These are phyloP conservation scores for Alternaria longipes DNA, from an alignment of 2,329 filamentous ascomycete genomes.

Conservation along the genomic window DNA sequence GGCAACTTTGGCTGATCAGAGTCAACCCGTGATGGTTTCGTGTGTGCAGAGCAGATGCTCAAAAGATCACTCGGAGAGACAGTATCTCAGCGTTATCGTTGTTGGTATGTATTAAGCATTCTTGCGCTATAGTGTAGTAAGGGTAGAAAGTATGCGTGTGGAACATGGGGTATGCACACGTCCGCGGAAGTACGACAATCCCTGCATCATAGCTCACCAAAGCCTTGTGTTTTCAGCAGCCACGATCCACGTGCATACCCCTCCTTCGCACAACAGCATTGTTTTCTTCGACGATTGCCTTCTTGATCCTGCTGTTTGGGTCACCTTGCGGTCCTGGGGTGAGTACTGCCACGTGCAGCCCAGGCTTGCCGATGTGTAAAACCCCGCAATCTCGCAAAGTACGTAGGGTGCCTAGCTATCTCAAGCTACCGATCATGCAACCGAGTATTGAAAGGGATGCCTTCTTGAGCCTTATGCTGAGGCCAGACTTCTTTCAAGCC, in stretches of 20 bases:
- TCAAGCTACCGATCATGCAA: conserved; percentile 10
- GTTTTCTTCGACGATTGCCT: conserved; percentile 4
- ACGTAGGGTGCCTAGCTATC: conserved; percentile 17
- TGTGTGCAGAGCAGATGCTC: not conserved
- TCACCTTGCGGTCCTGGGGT: conserved; percentile 1
- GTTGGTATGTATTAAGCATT: not conserved
- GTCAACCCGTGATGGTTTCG: not conserved
- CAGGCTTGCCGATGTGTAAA: not conserved
- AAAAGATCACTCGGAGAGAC: not conserved
- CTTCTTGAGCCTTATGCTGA: conserved; percentile 6
- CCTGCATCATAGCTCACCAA: conserved; percentile 11
- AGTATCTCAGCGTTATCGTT: not conserved
- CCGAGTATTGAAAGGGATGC: conserved; percentile 17
- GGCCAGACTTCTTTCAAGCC: not conserved
- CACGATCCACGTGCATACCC: not conserved
- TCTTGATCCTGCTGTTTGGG: conserved; percentile 12
- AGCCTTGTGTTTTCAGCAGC: conserved; percentile 13
- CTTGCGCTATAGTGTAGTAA: not conserved
- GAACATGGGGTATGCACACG: not conserved
- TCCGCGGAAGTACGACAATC: conserved; percentile 9
- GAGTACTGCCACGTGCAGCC: not conserved
- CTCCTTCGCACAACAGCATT: conserved; percentile 6
- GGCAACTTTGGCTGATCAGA: not conserved
- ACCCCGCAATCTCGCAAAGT: conserved; percentile 11
- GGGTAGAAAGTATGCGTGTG: not conserved